Evolutionary conservation across 2,329 filamentous ascomycete genomes (phyloP).

Genomic region (Celoporthe dispersa): DNA sequence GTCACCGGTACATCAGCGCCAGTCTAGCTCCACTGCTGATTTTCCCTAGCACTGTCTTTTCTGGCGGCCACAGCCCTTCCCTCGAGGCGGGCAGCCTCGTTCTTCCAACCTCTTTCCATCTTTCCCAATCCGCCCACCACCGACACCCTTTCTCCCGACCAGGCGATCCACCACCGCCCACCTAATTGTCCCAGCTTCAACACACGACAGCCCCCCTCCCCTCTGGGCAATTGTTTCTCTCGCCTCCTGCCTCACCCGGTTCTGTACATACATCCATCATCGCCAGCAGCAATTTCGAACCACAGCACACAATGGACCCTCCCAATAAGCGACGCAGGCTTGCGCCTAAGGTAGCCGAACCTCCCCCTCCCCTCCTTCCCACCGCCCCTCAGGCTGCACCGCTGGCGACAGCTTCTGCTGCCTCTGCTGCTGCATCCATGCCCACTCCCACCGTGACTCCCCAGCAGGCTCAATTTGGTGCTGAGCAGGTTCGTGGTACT

Average conservation of each 20-base stretch:
- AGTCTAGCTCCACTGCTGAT: neutral
- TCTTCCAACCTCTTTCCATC: slow-evolving; percentile 6
- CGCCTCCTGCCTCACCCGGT: neutral
- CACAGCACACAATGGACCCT: slow-evolving; percentile 33
- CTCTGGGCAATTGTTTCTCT: neutral
- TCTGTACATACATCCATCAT: neutral
- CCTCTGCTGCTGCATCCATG: neutral
- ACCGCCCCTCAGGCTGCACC: neutral
- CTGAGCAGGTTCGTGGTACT: slow-evolving; percentile 31
- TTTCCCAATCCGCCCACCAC: neutral
- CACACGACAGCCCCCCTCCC: neutral
- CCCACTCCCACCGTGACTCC: slow-evolving; percentile 20
- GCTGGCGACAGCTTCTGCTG: neutral
- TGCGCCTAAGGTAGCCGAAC: slow-evolving; percentile 37
- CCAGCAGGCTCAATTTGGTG: slow-evolving; percentile 28
- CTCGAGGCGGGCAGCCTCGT: slow-evolving; percentile 14
- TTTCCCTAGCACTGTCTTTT: slow-evolving; percentile 11
- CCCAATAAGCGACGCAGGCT: slow-evolving; percentile 38
- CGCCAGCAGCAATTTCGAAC: too few species aligned
- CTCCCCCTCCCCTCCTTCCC: slow-evolving; percentile 16
- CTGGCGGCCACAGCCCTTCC: slow-evolving; percentile 14
- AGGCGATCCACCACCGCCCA: neutral
- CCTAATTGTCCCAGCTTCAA: neutral
- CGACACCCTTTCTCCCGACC: neutral
- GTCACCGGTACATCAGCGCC: neutral